Conservation (phyloP, 495 filamentous ascomycete genomes). For the Pyrenula massariospora region DNA sequence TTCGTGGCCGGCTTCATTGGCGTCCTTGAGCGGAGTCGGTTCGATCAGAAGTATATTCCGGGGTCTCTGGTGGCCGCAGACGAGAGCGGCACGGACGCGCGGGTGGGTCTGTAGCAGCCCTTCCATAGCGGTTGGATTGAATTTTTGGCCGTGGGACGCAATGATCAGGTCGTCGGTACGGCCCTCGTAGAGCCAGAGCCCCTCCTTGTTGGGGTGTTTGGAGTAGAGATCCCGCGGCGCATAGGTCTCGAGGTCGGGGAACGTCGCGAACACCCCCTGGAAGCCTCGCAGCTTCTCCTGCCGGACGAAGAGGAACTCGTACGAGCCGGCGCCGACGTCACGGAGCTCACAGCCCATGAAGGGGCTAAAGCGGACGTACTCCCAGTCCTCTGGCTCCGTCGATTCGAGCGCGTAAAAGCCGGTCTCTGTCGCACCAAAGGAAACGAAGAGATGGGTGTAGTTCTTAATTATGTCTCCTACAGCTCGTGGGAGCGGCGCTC, state of each 20-base stretch:
- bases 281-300: slow-evolving; percentile 4
- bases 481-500: slow-evolving; percentile 6
- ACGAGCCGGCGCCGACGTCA: not conserved
- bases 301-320: not conserved
- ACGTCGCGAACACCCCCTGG: slow-evolving; percentile 44
- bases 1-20: not conserved
- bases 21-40: slow-evolving; percentile 4
- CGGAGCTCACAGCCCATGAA: slow-evolving; percentile 4
- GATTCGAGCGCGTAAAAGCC: slow-evolving; percentile 1
- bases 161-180: slow-evolving; percentile 12
- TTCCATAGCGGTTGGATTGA: slow-evolving; percentile 42
- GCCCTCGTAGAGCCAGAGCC: slow-evolving; percentile 10
- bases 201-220: slow-evolving; percentile 7
- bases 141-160: slow-evolving; percentile 34
- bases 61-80: slow-evolving; percentile 35
- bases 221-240: slow-evolving; percentile 39
- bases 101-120: slow-evolving; percentile 27
- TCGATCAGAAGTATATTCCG: slow-evolving; percentile 39
- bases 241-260: slow-evolving; percentile 31
- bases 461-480: slow-evolving; percentile 3
- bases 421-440: slow-evolving; percentile 6
- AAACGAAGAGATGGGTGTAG: slow-evolving; percentile 3
- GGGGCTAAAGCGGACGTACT: slow-evolving; percentile 5
- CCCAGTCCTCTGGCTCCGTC: slow-evolving; percentile 6
- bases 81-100: slow-evolving; percentile 31